These are phyloP conservation scores for Plectosphaerella cucumerina DNA, from an alignment of 2,329 filamentous ascomycete species.

Conservation along the genomic window DNA sequence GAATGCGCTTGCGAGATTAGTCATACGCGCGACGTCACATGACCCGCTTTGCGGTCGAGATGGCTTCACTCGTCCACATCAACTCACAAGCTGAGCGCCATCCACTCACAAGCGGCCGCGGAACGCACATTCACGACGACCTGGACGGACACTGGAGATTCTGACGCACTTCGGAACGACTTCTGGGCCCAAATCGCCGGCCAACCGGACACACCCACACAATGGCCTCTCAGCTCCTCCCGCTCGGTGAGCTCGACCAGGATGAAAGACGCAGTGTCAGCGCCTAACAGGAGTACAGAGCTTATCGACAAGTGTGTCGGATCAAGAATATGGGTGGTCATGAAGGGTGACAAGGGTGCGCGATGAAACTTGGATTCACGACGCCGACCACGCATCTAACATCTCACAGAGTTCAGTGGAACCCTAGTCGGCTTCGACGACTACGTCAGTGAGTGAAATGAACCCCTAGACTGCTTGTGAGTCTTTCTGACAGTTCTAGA, in stretches of 20 bases:
- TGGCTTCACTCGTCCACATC: background rate
- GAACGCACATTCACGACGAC: too few species aligned
- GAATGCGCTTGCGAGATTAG: slow-evolving; percentile 21
- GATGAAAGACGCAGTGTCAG: background rate
- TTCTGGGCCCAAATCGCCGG: background rate
- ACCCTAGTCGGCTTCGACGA: slow-evolving; percentile 95
- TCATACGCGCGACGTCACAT: slow-evolving; percentile 31
- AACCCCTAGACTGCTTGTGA: background rate
- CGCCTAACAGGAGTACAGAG: slow-evolving; percentile 50
- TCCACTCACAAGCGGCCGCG: background rate
- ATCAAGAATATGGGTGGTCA: slow-evolving; percentile 96
- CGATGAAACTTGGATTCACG: background rate
- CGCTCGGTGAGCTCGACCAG: slow-evolving; percentile 50
- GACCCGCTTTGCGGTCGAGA: slow-evolving; percentile 7
- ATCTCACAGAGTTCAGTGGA: slow-evolving; percentile 78
- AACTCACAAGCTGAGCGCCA: background rate
- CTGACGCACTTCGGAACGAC: background rate
- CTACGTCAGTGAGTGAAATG: slow-evolving; percentile 85
- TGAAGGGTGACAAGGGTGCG: slow-evolving; percentile 97
- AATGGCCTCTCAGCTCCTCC: slow-evolving; percentile 73
- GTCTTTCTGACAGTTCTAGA: slow-evolving; percentile 50
- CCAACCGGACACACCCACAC: slow-evolving; percentile 9
- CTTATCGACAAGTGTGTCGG: slow-evolving; percentile 99
- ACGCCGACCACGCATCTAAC: slow-evolving; percentile 1
- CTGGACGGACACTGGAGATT: too few species aligned